These are phyloP conservation scores for Pseudogymnoascus sp. DNA, from an alignment of 2,329 filamentous ascomycete species.

Conservation along the genomic window DNA sequence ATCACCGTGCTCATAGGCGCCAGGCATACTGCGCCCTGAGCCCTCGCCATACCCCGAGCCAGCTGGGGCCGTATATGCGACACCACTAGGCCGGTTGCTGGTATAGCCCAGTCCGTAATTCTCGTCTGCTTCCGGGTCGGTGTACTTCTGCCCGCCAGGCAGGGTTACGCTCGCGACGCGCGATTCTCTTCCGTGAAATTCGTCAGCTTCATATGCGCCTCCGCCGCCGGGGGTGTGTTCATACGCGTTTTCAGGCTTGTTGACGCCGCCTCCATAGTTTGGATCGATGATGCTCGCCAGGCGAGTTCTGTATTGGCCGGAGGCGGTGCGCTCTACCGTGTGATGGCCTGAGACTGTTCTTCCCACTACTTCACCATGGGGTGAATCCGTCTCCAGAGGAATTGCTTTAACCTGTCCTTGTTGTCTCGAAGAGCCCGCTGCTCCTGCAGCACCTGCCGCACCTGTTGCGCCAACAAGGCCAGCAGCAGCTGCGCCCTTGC, in stretches of 20 bases:
- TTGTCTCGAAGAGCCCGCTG: background rate
- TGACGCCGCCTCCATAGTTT: background rate
- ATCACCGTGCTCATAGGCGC: background rate
- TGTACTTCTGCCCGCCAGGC: background rate
- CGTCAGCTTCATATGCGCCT: background rate
- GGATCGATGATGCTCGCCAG: constrained; percentile 5
- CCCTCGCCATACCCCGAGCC: background rate
- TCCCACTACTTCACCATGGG: background rate
- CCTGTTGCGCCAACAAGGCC: background rate
- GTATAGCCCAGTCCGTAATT: background rate
- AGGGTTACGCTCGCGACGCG: background rate
- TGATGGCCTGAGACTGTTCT: background rate
- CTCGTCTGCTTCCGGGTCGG: background rate
- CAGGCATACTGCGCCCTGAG: background rate
- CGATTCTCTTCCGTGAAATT: background rate
- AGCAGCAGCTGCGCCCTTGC: background rate
- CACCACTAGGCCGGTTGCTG: background rate
- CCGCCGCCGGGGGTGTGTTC: constrained; percentile 1
- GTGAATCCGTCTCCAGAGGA: background rate
- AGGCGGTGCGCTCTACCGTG: background rate
- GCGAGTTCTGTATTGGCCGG: background rate
- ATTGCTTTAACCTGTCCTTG: background rate
- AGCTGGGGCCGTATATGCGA: background rate
- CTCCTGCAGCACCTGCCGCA: background rate
- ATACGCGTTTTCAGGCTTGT: background rate